These are phyloP conservation scores for Tolypocladium cylindrosporum DNA, from an alignment of 2,329 filamentous ascomycete species.

Conservation along the genomic window DNA sequence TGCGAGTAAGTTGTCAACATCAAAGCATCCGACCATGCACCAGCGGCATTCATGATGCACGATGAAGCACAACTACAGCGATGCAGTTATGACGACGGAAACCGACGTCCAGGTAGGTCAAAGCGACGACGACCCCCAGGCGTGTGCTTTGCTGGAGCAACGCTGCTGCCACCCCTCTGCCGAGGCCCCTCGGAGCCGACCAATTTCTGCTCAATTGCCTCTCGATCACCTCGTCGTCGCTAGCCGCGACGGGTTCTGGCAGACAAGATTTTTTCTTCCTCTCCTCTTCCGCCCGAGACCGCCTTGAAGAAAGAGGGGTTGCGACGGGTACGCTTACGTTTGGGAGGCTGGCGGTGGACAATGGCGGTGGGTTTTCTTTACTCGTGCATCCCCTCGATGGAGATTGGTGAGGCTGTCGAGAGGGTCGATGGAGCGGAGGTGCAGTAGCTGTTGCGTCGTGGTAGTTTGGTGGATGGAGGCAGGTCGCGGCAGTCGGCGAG, in stretches of 20 bases:
- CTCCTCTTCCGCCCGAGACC: not conserved
- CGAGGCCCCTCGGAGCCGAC: not conserved
- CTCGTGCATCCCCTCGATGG: not conserved
- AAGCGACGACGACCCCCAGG: not conserved
- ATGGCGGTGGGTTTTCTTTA: not conserved
- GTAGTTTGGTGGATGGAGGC: not conserved
- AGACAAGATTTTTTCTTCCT: not conserved
- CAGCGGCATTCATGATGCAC: not conserved
- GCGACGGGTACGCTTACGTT: not conserved
- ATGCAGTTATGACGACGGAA: not conserved
- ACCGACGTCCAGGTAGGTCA: not conserved
- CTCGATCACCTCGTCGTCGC: not conserved
- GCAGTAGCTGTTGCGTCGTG: not conserved
- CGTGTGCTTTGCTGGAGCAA: not conserved
- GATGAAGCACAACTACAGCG: not conserved
- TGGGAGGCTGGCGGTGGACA: not conserved
- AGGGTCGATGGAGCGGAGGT: not conserved
- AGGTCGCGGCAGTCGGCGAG: not conserved
- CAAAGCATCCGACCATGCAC: not conserved
- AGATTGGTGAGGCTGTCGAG: not conserved
- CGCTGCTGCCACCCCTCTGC: not conserved
- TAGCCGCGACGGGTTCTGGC: not conserved
- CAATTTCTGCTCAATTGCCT: not conserved
- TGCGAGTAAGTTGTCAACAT: not conserved
- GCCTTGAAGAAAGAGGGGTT: not conserved